Conservation (phyloP, 257 asterid species). For the Fraxinus pennsylvanica region DNA sequence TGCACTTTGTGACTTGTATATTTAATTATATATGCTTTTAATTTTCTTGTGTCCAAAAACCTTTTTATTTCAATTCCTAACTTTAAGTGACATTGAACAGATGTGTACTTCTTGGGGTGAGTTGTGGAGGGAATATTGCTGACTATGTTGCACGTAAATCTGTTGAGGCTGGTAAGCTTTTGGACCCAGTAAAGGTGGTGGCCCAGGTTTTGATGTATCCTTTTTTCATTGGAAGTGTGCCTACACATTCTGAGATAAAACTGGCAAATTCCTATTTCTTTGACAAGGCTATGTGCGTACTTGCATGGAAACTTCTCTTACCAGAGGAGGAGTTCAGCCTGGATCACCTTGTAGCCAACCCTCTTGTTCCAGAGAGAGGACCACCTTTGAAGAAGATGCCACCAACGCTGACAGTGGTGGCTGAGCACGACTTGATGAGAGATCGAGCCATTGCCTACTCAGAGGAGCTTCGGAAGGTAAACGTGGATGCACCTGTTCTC, state of each 20-base stretch:
- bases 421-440: conserved; percentile 94
- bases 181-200: conserved; percentile 91
- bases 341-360: conserved; percentile 88
- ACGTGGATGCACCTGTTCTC: conserved; percentile 82
- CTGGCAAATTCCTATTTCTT: conserved; percentile 85
- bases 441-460: conserved; percentile 93
- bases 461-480: conserved; percentile 86
- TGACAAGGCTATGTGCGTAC: conserved; percentile 84
- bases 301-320: conserved; percentile 79
- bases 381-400: conserved; percentile 86
- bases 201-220: conserved; percentile 98
- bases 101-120: conserved; percentile 93
- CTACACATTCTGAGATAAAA: conserved; percentile 83
- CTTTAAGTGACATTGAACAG: conserved; percentile 40
- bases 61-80: conserved; percentile 14
- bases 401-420: conserved; percentile 83
- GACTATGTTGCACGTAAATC: conserved; percentile 75
- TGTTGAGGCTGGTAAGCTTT: conserved; percentile 68
- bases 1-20: background rate
- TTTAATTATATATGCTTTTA: background rate
- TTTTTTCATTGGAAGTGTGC: conserved; percentile 80
- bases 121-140: conserved; percentile 95
- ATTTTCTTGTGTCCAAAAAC: background rate
- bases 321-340: conserved; percentile 72
- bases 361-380: conserved; percentile 56